Conservation (phyloP, 1,284 basidiomycete species). For the Abortiporus biennis region DNA sequence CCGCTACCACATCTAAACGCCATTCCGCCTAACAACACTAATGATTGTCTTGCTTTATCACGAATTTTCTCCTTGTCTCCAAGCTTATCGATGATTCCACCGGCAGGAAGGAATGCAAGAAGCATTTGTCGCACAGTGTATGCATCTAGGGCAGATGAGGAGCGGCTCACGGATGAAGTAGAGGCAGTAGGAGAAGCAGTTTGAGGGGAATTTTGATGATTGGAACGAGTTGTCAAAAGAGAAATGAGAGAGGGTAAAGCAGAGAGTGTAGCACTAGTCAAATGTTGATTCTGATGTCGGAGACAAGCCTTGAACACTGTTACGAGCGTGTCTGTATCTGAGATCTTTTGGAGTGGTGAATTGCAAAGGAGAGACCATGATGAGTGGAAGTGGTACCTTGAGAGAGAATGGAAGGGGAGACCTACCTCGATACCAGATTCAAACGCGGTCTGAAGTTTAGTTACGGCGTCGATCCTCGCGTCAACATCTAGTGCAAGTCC, state of each 20-base stretch:
- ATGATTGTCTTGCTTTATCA: constrained; percentile 68
- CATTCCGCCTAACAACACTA: constrained; percentile 66
- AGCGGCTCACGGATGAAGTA: constrained; percentile 41
- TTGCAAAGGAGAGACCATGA: constrained; percentile 4
- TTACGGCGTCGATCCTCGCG: constrained; percentile 70
- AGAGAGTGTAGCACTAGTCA: constrained; percentile 68
- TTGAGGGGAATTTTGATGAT: constrained; percentile 30
- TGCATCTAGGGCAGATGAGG: constrained; percentile 41
- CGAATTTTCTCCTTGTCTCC: constrained; percentile 76
- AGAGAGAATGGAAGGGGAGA: background rate
- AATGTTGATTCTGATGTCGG: constrained; percentile 75
- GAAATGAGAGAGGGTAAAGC: constrained; percentile 60
- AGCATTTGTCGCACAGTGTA: constrained; percentile 59
- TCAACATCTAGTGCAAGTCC: constrained; percentile 55
- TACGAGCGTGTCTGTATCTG: constrained; percentile 65
- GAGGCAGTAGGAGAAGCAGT: constrained; percentile 43
- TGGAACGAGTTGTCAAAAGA: constrained; percentile 40
- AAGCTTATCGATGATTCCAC: constrained; percentile 76
- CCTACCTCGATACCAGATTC: constrained; percentile 62
- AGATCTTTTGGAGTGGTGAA: constrained; percentile 38
- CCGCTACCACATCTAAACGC: constrained; percentile 54
- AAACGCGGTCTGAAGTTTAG: constrained; percentile 68
- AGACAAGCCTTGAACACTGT: constrained; percentile 68
- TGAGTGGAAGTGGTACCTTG: constrained; percentile 6
- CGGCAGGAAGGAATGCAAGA: constrained; percentile 61